These are phyloP conservation scores for Alternaria incomplexa DNA, from an alignment of 2,329 filamentous ascomycete genomes.

Conservation along the genomic window DNA sequence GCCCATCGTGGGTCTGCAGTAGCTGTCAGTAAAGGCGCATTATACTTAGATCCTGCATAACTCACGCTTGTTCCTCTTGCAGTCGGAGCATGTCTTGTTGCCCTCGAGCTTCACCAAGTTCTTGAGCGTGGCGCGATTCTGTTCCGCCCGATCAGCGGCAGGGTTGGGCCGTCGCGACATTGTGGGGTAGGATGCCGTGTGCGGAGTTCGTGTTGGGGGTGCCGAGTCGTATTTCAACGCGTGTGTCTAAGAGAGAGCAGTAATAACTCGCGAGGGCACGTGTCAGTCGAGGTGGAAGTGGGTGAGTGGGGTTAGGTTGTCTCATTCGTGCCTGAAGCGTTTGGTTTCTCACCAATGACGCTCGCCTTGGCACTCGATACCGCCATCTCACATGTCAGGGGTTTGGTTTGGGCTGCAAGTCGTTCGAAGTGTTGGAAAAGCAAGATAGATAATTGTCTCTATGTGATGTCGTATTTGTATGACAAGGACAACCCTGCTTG, in stretches of 20 bases:
- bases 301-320: conserved; percentile 14
- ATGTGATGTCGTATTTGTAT: neutral
- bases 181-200: conserved; percentile 32
- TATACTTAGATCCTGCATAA: neutral
- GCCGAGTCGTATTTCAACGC: conserved; percentile 4
- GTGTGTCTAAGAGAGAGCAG: neutral
- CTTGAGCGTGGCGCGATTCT: conserved; percentile 94
- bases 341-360: conserved; percentile 23
- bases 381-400: conserved; percentile 1
- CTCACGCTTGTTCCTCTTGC: conserved; percentile 97
- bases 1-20: conserved; percentile 93
- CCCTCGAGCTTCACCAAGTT: conserved; percentile 89
- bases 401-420: neutral
- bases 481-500: neutral
- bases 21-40: conserved; percentile 35
- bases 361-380: conserved; percentile 9
- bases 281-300: conserved; percentile 8
- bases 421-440: neutral
- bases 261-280: conserved; percentile 8
- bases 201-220: conserved; percentile 2
- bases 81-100: conserved; percentile 98
- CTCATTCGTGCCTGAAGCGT: conserved; percentile 22
- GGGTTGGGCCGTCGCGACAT: conserved; percentile 87
- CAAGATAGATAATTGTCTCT: neutral
- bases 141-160: conserved; percentile 83